Percentiles rank a stretch among this genome's conserved stretches.
Conservation (phyloP, 139 green algal genomes). For the Chlamydomonas urium region DNA sequence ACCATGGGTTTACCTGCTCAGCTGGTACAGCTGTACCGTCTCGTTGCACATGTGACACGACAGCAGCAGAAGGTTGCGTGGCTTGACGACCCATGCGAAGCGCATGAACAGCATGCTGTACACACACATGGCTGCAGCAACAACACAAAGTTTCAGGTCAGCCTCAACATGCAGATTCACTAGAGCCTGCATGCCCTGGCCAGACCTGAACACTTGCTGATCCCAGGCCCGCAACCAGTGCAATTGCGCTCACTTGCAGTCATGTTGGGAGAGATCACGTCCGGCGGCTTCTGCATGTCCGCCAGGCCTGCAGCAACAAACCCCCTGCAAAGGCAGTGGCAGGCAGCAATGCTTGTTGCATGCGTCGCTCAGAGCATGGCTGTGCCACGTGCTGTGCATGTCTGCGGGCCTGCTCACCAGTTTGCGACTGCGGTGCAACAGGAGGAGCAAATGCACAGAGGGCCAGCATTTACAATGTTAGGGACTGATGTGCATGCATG, state of each 20-base stretch:
- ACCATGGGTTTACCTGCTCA: constrained; percentile 36
- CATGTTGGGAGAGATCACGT: constrained; percentile 73
- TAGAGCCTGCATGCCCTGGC: neutral
- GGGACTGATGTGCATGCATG: too few species aligned
- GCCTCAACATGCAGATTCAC: neutral
- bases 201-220: neutral
- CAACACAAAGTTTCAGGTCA: neutral
- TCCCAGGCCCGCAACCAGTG: neutral
- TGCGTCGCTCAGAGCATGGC: neutral
- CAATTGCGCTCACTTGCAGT: constrained; percentile 49
- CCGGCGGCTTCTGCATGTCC: constrained; percentile 61
- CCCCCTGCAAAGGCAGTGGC: constrained; percentile 4
- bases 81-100: constrained; percentile 77
- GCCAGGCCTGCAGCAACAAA: constrained; percentile 37
- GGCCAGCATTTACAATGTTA: neutral
- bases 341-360: neutral
- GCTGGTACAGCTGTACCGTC: constrained; percentile 61
- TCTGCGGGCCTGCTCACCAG: constrained; percentile 35
- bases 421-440: constrained; percentile 68
- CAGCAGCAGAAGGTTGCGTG: constrained; percentile 79
- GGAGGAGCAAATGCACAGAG: neutral
- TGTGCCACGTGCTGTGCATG: neutral
- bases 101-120: constrained; percentile 85
- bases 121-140: constrained; percentile 61
- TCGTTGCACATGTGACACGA: constrained; percentile 78